Base-by-base conservation (phyloP, 805 yeast species). In the Cephaloascus fragrans region DNA sequence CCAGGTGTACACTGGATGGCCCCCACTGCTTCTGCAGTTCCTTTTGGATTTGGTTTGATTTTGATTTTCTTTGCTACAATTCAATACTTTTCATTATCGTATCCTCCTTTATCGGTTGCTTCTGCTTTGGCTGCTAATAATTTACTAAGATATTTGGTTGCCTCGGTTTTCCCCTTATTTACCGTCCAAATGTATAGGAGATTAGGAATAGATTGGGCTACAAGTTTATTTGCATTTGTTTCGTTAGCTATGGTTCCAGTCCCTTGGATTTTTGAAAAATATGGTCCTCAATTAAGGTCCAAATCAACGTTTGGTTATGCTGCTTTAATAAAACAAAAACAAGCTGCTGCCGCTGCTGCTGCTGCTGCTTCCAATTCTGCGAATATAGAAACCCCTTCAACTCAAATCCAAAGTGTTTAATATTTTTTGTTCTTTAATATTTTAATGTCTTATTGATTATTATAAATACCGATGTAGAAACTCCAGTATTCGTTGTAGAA, bases 121-220 rank as follows among this genome's bases (percentile, higher is more conserved):
- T 80, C 90, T n/a, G 90, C 94, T 3, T 58, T 86, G 44, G 95
- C 95, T 28, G 96, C 95, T 12, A 88, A 87, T 61, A 85, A 84
- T 55, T 65, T 88, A 51, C 58, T 80, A 41, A 74, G 96, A 61
- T 86, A 85, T 53, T 47, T 80, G 26, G 55, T 83, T 44, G 86
- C 94, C 8, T 77, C 86, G 4, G 84, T 79, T 17, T 80, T 88
- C 69, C 96, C 96, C 40, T 66, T 88, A 42, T 87, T 88, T 61
- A 83, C 88, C 1, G 73, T 78, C 17, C 96, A 87, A 60, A 84
- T 88, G 95, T 80, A 82, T 62, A 55, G 70, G 16, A 77, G 69
- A 34, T 64, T 88, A 51, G 77, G 77, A 32, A 74, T 80, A 47
- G 83, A 75, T 49, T 86, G 95, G 94, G 96, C 95, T 9, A 65